phyloP scores from a whole-genome alignment of 2,329 filamentous ascomycete genomes.

The Capronia epimyces region DNA sequence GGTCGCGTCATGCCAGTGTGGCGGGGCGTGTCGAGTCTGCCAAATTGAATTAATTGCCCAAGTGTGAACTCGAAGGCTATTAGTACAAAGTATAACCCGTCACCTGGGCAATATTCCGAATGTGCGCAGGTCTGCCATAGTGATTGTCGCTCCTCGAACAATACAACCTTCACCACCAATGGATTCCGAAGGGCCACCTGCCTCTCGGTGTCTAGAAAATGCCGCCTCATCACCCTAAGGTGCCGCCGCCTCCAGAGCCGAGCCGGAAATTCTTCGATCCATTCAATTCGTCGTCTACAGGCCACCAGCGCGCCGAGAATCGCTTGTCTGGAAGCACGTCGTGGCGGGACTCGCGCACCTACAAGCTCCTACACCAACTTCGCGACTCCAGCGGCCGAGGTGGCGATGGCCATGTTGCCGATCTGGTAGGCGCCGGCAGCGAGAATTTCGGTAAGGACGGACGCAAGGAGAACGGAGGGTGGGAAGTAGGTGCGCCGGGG shows the following conservation, averaged over 20 bases:
- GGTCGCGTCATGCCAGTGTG: too few species aligned
- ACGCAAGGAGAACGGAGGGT: constrained; percentile 49
- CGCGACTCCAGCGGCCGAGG: constrained; percentile 53
- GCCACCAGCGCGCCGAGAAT: constrained; percentile 72
- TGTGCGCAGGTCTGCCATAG: not conserved
- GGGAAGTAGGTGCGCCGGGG: constrained; percentile 40
- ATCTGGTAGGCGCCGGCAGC: constrained; percentile 61
- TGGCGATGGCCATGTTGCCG: constrained; percentile 53
- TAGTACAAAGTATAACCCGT: not conserved
- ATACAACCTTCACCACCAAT: not conserved
- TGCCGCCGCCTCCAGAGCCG: constrained; percentile 23
- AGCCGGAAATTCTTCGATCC: constrained; percentile 35
- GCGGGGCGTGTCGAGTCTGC: too few species aligned
- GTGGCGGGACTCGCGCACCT: constrained; percentile 66
- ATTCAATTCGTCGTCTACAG: constrained; percentile 64
- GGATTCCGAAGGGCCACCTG: not conserved
- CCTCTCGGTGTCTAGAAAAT: constrained; percentile 6
- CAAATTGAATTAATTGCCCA: too few species aligned
- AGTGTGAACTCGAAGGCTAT: too few species aligned
- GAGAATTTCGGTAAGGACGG: constrained; percentile 49
- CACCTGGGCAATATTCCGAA: not conserved
- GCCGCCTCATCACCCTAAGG: constrained; percentile 15
- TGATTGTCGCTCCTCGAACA: not conserved
- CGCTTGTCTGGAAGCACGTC: constrained; percentile 55
- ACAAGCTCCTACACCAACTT: constrained; percentile 68